Base-by-base conservation (phyloP, 805 yeast genomes). In the Yamadazyma sp. region DNA sequence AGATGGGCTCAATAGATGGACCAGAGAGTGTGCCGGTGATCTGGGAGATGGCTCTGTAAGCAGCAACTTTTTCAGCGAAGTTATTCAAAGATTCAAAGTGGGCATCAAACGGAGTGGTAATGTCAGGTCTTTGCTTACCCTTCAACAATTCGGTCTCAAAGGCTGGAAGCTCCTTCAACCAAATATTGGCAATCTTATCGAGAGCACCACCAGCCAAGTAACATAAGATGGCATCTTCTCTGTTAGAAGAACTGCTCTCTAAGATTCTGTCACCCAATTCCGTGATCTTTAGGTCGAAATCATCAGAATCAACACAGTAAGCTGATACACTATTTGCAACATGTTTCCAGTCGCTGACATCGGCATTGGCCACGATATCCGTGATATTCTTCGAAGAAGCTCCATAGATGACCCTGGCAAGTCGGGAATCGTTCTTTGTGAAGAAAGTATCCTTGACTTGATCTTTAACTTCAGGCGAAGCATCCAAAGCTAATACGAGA, bases 11-110 rank as follows among this genome's bases (percentile, higher is more conserved):
- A 29, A 76, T 61, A 10, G 74, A 66, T 13, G 73, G 67, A 8
- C 73, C 68, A 1, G 67, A 48, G 25, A 67, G 52, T 11, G 56
- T 56, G 2, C 70, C 63, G 5, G 45, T 57, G 47, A 46, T 49
- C 32, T 64, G 64, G 23, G 73, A 55, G 28, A 74, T 67, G 19
- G 82, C 69, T 51, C 84, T 73, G 59, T 80, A 89, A 17, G 85
- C 82, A 24, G 88, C 77, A 44, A 90, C 75, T 61, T 90, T 90
- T 58, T 86, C 95, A 36, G 87, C 84, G 55, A 89, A 83, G 52
- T 78, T 82, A 37, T 83, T 82, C 57, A 91, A 69, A 6, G 96
- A 84, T 49, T 78, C 84, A 49, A 84, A 80, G 53, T 88, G 88
- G 15, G 96, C 95, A 47, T 84, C 93, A 38, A 84, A 82, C 1